Evolutionary conservation across 805 yeast species (phyloP), one percentile per base, ranked within the genome.

Genomic region (Metschnikowia lachancei): DNA sequence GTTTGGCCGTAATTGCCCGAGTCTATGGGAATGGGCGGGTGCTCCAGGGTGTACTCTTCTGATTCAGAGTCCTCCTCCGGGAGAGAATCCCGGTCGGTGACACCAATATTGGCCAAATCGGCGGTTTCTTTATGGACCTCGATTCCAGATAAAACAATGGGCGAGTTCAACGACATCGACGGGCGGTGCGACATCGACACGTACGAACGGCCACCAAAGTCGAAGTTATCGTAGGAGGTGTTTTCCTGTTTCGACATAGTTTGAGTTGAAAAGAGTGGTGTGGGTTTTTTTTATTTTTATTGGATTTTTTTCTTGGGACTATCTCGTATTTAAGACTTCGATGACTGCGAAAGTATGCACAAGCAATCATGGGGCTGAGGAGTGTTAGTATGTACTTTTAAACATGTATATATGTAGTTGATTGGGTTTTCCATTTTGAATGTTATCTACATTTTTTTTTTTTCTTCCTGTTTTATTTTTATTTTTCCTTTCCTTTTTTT

Each of bases 111-210:
- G 4, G 85, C 85, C 39, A 80, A 66, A 36, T 70, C 75, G 1
- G 80, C 83, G 0, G 84, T 73, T 49, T 79, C 80, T 49, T 77
- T 82, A 52, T 81, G 83, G 36, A 81, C 70, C 13, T 76, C 73
- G 20, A 63, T 59, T 4, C 78, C 76, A 0, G 80, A 66, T 53
- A 72, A 75, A 13, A 78, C 75, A 2, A 72, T 64, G 3, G 82
- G 81, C 3, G 76, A 65, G 31, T 55, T 54, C 42, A 54, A 50
- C 18, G 62, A 54, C 24, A 64, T 51, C 26, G 62, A 56, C 11
- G 60, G 56, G 13, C 70, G 55, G 46, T 63, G 63, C 19, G 58
- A 48, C 59, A 61, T 58, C 31, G 66, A 60, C 9, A 71, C 67
- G 55, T 72, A 72, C 42, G 72, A 67, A 43, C 78, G 58, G 18